Evolutionary conservation across 805 yeast species (phyloP).

Genomic region (Brettanomyces custersianus): DNA sequence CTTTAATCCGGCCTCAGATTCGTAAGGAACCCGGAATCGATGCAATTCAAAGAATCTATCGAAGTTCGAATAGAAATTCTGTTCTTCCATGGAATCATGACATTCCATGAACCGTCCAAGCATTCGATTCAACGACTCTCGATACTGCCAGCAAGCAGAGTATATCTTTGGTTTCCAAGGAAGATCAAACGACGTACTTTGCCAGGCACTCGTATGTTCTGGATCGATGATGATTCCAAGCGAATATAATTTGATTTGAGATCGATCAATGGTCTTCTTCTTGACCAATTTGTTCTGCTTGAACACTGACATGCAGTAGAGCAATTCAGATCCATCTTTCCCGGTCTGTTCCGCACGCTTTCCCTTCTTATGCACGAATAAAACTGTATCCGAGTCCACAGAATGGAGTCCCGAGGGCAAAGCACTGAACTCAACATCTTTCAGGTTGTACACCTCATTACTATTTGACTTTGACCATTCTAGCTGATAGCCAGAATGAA

Average conservation of each 20-base stretch:
- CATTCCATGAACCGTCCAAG: slow-evolving; percentile 22
- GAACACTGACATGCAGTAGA: slow-evolving; percentile 45
- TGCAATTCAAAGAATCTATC: slow-evolving; percentile 18
- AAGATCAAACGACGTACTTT: not conserved
- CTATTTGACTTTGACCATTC: slow-evolving; percentile 32
- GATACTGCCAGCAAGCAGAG: slow-evolving; percentile 36
- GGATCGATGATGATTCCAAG: slow-evolving; percentile 53
- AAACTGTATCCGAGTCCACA: slow-evolving; percentile 39
- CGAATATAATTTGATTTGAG: slow-evolving; percentile 50
- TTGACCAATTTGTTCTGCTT: slow-evolving; percentile 29
- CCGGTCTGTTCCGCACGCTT: slow-evolving; percentile 4
- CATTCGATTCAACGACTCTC: slow-evolving; percentile 24
- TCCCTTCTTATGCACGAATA: slow-evolving; percentile 31
- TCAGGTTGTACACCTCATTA: slow-evolving; percentile 20
- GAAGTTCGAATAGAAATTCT: slow-evolving; percentile 10
- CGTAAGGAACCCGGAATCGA: not conserved
- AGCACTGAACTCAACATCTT: slow-evolving; percentile 51
- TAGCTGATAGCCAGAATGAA: slow-evolving; percentile 38
- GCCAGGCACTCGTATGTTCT: slow-evolving; percentile 10
- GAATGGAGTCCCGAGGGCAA: slow-evolving; percentile 64
- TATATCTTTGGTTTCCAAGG: slow-evolving; percentile 34
- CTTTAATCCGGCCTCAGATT: not conserved
- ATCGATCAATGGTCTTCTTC: slow-evolving; percentile 24
- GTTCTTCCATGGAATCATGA: slow-evolving; percentile 11
- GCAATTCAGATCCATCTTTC: slow-evolving; percentile 12